A percentile compares a stretch with the other conserved stretches of the same genome.
Conservation (phyloP, 2,329 filamentous ascomycete genomes). For the Nannizzia gypsea region DNA sequence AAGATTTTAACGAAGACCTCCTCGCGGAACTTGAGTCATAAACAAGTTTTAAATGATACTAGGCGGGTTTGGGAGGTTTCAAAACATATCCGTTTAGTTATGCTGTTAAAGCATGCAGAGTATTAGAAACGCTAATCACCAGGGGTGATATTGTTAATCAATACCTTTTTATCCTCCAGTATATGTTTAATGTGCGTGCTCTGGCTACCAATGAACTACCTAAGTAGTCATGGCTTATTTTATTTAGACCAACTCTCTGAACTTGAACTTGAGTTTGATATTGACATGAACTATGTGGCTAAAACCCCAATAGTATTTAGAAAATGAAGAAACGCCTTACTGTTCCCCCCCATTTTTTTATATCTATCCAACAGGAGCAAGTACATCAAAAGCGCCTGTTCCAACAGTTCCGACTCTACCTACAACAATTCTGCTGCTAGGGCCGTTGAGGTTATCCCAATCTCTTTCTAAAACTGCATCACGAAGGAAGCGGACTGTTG, state of each 20-base stretch:
- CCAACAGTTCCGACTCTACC: slow-evolving; percentile 72
- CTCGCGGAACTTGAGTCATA: slow-evolving; percentile 21
- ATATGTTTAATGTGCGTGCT: no score
- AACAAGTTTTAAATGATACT: neutral
- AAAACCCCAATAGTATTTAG: neutral
- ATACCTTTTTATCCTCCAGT: no score
- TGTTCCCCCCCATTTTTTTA: neutral
- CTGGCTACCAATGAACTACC: no score
- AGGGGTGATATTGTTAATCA: neutral
- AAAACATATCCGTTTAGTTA: neutral
- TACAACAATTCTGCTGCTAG: slow-evolving; percentile 78
- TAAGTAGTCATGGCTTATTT: no score
- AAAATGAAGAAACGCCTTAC: neutral
- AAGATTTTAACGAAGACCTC: slow-evolving; percentile 32
- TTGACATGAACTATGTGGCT: neutral
- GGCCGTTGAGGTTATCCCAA: slow-evolving; percentile 74
- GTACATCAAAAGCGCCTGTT: slow-evolving; percentile 83
- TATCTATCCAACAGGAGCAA: slow-evolving; percentile 41
- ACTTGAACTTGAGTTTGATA: neutral
- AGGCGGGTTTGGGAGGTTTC: neutral
- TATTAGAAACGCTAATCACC: neutral
- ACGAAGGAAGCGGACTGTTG: slow-evolving; percentile 82
- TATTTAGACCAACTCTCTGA: no score
- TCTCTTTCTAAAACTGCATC: slow-evolving; percentile 86
- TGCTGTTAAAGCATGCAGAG: neutral